A percentile compares a stretch with the other conserved stretches of the same genome.
Conservation (phyloP, 108 stramenopile genomes). For the Fistulifera pelliculosa region DNA sequence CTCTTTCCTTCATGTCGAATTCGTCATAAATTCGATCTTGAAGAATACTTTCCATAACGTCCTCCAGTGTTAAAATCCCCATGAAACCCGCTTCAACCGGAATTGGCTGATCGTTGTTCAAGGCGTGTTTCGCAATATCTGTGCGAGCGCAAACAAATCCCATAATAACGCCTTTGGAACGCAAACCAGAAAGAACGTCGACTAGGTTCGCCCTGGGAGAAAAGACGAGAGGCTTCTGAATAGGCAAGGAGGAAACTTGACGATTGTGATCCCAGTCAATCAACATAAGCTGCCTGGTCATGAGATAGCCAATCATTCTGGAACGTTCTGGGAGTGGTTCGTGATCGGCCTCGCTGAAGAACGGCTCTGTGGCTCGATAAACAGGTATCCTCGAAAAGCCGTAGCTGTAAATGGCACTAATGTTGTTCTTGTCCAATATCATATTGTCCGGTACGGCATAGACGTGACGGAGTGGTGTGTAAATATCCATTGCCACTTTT, state of each 20-base stretch:
- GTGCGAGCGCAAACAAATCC: slow-evolving; percentile 60
- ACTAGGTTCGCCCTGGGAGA: slow-evolving; percentile 45
- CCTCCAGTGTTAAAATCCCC: slow-evolving; percentile 57
- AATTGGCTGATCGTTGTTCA: slow-evolving; percentile 20
- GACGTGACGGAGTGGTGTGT: slow-evolving; percentile 35
- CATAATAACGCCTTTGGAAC: slow-evolving; percentile 39
- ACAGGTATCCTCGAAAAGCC: slow-evolving; percentile 58
- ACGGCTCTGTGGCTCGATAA: slow-evolving; percentile 12
- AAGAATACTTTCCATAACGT: slow-evolving; percentile 47
- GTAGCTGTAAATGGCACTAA: slow-evolving; percentile 46
- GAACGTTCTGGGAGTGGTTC: slow-evolving; percentile 9
- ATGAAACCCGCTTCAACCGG: slow-evolving; percentile 41
- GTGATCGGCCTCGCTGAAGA: too few relatives aligned
- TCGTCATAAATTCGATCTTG: slow-evolving; percentile 56
- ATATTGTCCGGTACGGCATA: slow-evolving; percentile 35
- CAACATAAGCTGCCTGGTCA: slow-evolving; percentile 56
- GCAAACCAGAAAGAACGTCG: slow-evolving; percentile 32
- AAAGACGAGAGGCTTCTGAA: slow-evolving; percentile 42
- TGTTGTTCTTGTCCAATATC: slow-evolving; percentile 29
- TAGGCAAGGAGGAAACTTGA: slow-evolving; percentile 29
- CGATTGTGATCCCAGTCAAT: slow-evolving; percentile 56
- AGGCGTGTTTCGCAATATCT: slow-evolving; percentile 40
- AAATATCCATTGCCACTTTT: slow-evolving; percentile 49
- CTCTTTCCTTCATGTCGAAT: slow-evolving; percentile 33
- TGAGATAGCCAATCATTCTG: slow-evolving; percentile 36